Conservation (phyloP, 129 eudicot genomes). For the Flaveria trinervia region DNA sequence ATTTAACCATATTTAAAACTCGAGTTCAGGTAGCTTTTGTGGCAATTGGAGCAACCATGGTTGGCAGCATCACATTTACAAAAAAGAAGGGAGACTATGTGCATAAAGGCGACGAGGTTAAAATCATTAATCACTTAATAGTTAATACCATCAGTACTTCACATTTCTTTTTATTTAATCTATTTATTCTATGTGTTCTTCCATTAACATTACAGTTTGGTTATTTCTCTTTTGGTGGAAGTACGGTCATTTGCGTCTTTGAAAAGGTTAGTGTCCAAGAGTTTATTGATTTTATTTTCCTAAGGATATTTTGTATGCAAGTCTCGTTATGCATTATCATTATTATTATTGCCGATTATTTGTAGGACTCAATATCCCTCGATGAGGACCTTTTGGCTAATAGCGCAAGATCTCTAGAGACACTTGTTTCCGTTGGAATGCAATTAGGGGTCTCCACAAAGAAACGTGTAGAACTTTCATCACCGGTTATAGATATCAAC, state of each 20-base stretch:
- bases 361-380: slow-evolving; percentile 70
- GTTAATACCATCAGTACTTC: not conserved
- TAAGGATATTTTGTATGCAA: not conserved
- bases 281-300: not conserved
- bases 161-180: slow-evolving; percentile 8
- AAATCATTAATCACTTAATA: slow-evolving; percentile 9
- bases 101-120: slow-evolving; percentile 94
- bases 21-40: slow-evolving; percentile 86
- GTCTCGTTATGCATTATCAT: slow-evolving; percentile 6
- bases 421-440: slow-evolving; percentile 85
- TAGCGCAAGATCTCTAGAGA: slow-evolving; percentile 76
- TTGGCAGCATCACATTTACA: slow-evolving; percentile 85
- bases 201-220: slow-evolving; percentile 69
- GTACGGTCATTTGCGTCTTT: slow-evolving; percentile 89
- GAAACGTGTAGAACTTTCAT: slow-evolving; percentile 31
- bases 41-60: slow-evolving; percentile 99
- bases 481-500: slow-evolving; percentile 38
- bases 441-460: slow-evolving; percentile 67
- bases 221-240: slow-evolving; percentile 97
- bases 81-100: slow-evolving; percentile 70
- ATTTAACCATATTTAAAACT: slow-evolving; percentile 1
- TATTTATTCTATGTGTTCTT: slow-evolving; percentile 2
- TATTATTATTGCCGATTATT: slow-evolving; percentile 8
- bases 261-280: slow-evolving; percentile 65
- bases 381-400: slow-evolving; percentile 81